phyloP scores from a whole-genome alignment of 768 basidiomycete species.

The Amylocystis lapponica region DNA sequence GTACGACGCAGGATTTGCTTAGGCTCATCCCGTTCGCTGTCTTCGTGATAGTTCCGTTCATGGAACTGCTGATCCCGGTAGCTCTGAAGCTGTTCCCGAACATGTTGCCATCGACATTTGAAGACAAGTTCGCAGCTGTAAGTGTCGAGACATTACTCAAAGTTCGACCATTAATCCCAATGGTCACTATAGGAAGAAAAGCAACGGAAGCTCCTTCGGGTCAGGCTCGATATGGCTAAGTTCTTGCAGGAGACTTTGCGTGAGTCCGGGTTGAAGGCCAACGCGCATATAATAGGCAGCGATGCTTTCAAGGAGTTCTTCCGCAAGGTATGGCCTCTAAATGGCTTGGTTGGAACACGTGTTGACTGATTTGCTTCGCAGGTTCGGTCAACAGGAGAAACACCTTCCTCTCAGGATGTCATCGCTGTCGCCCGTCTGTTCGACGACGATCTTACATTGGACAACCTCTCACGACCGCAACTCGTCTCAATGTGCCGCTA shows the following conservation, averaged over 20 bases:
- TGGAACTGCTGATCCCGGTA: constrained; percentile 94
- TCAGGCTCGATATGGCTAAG: constrained; percentile 97
- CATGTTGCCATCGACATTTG: constrained; percentile 97
- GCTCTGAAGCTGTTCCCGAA: constrained; percentile 97
- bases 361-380: constrained; percentile 20
- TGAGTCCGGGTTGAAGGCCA: constrained; percentile 89
- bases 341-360: background rate
- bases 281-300: constrained; percentile 86
- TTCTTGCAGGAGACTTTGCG: constrained; percentile 97
- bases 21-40: constrained; percentile 93
- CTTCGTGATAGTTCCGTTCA: constrained; percentile 95
- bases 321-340: constrained; percentile 62
- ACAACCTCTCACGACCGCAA: constrained; percentile 98
- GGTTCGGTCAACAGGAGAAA: constrained; percentile 94
- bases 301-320: constrained; percentile 99
- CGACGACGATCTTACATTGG: constrained; percentile 95
- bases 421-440: constrained; percentile 95
- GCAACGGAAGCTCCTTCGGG: constrained; percentile 89
- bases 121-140: constrained; percentile 93
- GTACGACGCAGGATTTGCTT: constrained; percentile 90
- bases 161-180: background rate
- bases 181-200: constrained; percentile 83
- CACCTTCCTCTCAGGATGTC: constrained; percentile 82
- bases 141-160: constrained; percentile 24
- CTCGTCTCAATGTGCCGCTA: constrained; percentile 96